Evolutionary conservation across 176 grass and related monocot species (phyloP), one percentile per base, ranked within the genome.

Genomic region (Oryza officinalis): DNA sequence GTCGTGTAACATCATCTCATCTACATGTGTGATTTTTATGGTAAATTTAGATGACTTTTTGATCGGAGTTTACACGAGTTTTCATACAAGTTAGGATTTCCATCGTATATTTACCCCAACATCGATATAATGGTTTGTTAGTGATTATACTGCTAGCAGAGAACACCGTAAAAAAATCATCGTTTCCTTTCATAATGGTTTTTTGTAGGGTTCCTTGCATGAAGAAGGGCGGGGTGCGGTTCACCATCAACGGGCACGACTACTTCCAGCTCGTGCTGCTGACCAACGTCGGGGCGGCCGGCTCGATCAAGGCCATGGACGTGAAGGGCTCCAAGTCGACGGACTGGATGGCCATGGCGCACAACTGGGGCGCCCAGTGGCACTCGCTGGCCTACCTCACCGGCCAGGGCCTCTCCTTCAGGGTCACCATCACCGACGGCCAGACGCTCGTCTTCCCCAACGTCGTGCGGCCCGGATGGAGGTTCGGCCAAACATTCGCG

Each of bases 281-380:
- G 12, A 88, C 78, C 64, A 92, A 92, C 74, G 81, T 92, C 3
- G 90, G 66, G 0, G 90, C 82, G 3, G 82, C 69, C 1, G 86
- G 90, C 0, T 87, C 87, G 17, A 59, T 92, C 75, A 61, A 18
- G 20, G 81, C 90, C 23, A 84, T 86, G 82, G 74, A 77, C n/a
- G 80, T 92, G 20, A 88, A 52, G 41, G 65, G 86, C 11, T 76
- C 85, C 14, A 23, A 54, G 20, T 27, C 67, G 49, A 18, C 26
- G 7, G 60, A 63, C 25, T 93, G 91, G 91, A 81, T 90, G 87
- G 27, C 40, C n/a, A 93, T 93, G 91, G 50, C 80, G 22, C 73
- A 80, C 4, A 93, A 93, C 65, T 93, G 91, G 91, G 91, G 91
- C 14, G 88, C 88, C 3, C 87, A 87, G 41, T 93, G 91, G 91